Evolutionary conservation across 2,329 filamentous ascomycete species (phyloP).

Genomic region (Diaporthe sp.): DNA sequence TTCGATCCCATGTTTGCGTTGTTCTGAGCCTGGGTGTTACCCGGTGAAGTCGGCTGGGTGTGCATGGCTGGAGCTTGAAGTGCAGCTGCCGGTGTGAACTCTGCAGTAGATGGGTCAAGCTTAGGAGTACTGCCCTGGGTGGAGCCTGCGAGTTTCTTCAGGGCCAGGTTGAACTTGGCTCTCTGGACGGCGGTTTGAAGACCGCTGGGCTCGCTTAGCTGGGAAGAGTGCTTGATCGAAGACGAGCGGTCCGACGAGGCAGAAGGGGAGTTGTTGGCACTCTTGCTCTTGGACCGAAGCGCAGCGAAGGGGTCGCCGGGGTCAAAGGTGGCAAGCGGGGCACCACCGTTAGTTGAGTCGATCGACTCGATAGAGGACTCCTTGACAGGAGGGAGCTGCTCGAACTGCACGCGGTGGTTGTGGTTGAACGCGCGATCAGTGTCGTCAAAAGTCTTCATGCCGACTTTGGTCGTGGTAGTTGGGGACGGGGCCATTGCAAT

Average conservation of each 20-base stretch:
- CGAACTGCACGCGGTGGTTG: not conserved
- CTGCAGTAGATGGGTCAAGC: slow-evolving; percentile 8
- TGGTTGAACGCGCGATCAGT: not conserved
- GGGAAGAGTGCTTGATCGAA: not conserved
- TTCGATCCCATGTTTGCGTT: not conserved
- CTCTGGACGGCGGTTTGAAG: not conserved
- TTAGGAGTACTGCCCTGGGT: not conserved
- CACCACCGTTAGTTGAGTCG: slow-evolving; percentile 25
- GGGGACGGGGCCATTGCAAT: slow-evolving; percentile 17
- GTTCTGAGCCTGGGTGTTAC: not conserved
- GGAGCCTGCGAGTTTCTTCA: not conserved
- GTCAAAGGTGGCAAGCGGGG: not conserved
- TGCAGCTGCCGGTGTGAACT: not conserved
- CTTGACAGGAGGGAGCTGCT: not conserved
- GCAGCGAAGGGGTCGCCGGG: slow-evolving; percentile 6
- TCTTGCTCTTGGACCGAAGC: slow-evolving; percentile 23
- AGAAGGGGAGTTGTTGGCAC: slow-evolving; percentile 16
- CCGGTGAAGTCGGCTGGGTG: not conserved
- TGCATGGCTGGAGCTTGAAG: not conserved
- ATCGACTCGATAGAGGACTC: slow-evolving; percentile 19
- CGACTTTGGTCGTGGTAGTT: not conserved
- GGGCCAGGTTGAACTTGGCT: not conserved
- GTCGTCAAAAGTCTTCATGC: not conserved
- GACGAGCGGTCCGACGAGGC: not conserved
- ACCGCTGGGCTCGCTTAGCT: slow-evolving; percentile 14